These are phyloP conservation scores for Syncephalis fuscata DNA, from an alignment of 371 early-diverging fungal genomes.

Conservation along the genomic window DNA sequence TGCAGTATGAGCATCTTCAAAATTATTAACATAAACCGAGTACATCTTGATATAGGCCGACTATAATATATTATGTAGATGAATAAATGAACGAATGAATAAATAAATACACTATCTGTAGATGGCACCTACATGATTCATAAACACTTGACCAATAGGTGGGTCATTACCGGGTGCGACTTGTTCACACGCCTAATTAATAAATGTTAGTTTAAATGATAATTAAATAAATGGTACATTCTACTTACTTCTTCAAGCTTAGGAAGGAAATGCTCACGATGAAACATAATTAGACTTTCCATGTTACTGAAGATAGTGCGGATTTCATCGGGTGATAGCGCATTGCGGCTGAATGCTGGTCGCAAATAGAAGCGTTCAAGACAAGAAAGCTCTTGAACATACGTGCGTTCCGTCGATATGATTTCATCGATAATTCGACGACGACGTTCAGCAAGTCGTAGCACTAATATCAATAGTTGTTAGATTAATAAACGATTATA, in stretches of 20 bases:
- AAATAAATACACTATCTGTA: not conserved
- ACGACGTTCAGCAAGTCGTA: too few relatives aligned
- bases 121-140: constrained; percentile 7
- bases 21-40: constrained; percentile 57
- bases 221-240: not conserved
- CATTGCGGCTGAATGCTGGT: constrained; percentile 5
- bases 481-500: too few relatives aligned
- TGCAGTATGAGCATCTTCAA: constrained; percentile 35
- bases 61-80: constrained; percentile 5
- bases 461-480: too few relatives aligned
- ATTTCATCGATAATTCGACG: constrained; percentile 36
- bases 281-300: constrained; percentile 42
- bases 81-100: not conserved
- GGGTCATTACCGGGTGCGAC: not conserved
- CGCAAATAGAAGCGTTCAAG: constrained; percentile 24
- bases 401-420: constrained; percentile 58
- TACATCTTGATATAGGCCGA: constrained; percentile 47
- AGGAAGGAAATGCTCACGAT: constrained; percentile 41
- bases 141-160: constrained; percentile 25
- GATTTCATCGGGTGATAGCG: constrained; percentile 20
- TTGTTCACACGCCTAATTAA: too few relatives aligned
- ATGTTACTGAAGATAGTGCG: constrained; percentile 48
- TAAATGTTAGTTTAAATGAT: too few relatives aligned
- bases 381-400: constrained; percentile 43
- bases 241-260: constrained; percentile 9